phyloP scores from a whole-genome alignment of 2,329 filamentous ascomycete species.

The Calonectria pseudoreteaudii region DNA sequence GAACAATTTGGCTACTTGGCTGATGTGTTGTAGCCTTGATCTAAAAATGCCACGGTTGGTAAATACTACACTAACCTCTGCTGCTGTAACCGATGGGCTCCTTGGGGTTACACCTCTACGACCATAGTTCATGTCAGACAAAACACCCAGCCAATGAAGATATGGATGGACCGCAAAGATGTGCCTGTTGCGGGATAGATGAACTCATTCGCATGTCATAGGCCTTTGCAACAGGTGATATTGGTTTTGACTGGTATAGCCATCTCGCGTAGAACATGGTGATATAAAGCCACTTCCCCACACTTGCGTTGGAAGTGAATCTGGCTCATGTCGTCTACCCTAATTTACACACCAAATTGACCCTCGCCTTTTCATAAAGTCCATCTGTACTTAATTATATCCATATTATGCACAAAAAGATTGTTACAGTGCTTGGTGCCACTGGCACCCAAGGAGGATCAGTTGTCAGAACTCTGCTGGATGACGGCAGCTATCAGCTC shows the following conservation, averaged over 20 bases:
- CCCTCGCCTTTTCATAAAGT: too few species aligned
- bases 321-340: too few species aligned
- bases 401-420: conserved; percentile 9
- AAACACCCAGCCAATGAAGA: background rate
- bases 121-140: background rate
- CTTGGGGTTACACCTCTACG: background rate
- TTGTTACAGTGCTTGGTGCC: conserved; percentile 50
- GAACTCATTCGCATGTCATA: background rate
- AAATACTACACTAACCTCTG: background rate
- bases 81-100: background rate
- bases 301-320: background rate
- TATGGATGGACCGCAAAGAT: background rate
- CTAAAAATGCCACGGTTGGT: background rate
- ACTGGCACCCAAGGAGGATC: conserved; percentile 56
- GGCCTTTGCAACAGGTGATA: background rate
- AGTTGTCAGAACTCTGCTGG: conserved; percentile 53
- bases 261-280: background rate
- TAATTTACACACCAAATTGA: background rate
- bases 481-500: conserved; percentile 50
- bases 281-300: background rate
- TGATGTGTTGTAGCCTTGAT: background rate
- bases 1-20: background rate
- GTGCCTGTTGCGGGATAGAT: background rate
- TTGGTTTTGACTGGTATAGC: too few species aligned
- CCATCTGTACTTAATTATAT: too few species aligned